Base-by-base conservation (phyloP, 108 stramenopile species). In the Skeletonema grethae region DNA sequence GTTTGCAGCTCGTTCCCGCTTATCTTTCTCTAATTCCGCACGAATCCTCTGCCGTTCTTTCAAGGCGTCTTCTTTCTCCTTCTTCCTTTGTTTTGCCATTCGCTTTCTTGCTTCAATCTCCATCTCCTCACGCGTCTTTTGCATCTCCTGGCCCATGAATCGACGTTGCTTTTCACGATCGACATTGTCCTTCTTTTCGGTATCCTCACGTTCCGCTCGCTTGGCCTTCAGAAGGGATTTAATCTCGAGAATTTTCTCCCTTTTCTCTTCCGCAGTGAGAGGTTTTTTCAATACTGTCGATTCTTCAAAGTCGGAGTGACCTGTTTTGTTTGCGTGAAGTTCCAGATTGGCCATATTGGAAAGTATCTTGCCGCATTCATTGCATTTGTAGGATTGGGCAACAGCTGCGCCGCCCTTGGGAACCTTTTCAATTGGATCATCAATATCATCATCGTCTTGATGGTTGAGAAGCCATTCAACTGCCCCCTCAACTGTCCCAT, bases 371-470 rank as follows among this genome's bases (percentile, higher is more conserved):
- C 92, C 90, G 46, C 90, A 92, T 16, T 92, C 88, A 59, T 92
- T 91, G 80, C 96, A 96, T 73, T 95, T 95, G 82, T 95, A 92
- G 57, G 89, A 91, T 73, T 86, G 74, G 12, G 93, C 92, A 24
- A 82, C 73, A 5, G 13, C 58, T 16, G 72, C 84, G 24, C 22
- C 18, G 6, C 5, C 75, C 28, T 69, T 72, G 18, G 76, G 80
- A 24, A 71, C 82, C 25, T 63, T 69, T 48, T 93, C 86, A 71
- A 97, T 94, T 28, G 95, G 92, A 22, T 91, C 89, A 70, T 97
- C 97, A 85, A 96, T 97, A 60, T 96, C 88, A 12, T 32, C 86
- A 80, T 95, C 94, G 61, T 95, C 96, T 86, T 98, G 96, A 85
- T 98, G 96, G 29, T 85, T 74, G 87, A 88, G 84, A 10, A 98